These are phyloP conservation scores for Teunomyces funiuensis DNA, from an alignment of 805 yeast species.

Conservation along the genomic window DNA sequence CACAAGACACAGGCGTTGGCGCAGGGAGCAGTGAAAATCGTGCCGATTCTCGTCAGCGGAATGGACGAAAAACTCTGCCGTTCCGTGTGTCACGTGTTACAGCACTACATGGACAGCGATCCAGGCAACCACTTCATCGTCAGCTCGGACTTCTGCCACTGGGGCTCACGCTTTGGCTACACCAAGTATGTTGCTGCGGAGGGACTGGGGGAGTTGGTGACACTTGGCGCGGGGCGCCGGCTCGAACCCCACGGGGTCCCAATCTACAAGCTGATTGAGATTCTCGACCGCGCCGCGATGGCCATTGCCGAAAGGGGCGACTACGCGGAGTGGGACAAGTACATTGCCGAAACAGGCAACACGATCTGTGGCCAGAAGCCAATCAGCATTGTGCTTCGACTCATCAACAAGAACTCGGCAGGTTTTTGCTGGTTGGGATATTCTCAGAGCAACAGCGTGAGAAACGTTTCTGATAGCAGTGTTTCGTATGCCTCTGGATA, in stretches of 20 bases:
- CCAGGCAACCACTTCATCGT: slow-evolving; percentile 68
- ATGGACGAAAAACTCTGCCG: slow-evolving; percentile 46
- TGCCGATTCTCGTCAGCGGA: slow-evolving; percentile 81
- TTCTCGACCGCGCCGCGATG: slow-evolving; percentile 73
- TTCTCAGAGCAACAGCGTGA: slow-evolving; percentile 66
- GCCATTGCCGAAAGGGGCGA: slow-evolving; percentile 54
- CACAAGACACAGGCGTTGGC: slow-evolving; percentile 40
- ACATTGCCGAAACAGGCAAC: slow-evolving; percentile 71
- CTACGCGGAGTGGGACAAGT: slow-evolving; percentile 60
- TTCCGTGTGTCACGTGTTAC: slow-evolving; percentile 47
- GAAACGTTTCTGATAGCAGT: slow-evolving; percentile 57
- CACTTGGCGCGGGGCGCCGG: background rate
- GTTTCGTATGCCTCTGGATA: slow-evolving; percentile 92
- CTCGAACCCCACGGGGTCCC: slow-evolving; percentile 30
- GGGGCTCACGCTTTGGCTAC: slow-evolving; percentile 58
- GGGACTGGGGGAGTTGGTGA: slow-evolving; percentile 3
- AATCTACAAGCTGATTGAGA: slow-evolving; percentile 72
- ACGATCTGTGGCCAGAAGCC: slow-evolving; percentile 95
- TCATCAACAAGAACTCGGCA: slow-evolving; percentile 45
- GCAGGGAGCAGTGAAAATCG: slow-evolving; percentile 45
- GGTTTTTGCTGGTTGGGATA: slow-evolving; percentile 74
- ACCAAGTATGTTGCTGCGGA: slow-evolving; percentile 30
- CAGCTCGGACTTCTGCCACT: slow-evolving; percentile 93
- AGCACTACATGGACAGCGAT: slow-evolving; percentile 55
- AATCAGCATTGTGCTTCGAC: slow-evolving; percentile 57